phyloP scores from a whole-genome alignment of 1,284 basidiomycete genomes.

The Pisolithus thermaeus region DNA sequence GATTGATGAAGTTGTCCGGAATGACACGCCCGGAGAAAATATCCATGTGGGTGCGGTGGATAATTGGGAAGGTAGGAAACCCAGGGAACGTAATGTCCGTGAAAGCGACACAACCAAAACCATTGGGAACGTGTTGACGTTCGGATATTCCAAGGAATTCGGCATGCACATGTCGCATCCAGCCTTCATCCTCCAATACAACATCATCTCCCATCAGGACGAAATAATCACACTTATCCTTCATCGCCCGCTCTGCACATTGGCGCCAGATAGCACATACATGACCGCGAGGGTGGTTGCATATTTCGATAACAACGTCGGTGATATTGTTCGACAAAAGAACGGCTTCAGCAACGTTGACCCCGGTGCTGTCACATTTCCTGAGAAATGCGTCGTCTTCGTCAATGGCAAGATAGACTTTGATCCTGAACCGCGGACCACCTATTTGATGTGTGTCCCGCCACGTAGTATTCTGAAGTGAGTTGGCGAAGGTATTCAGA shows the following conservation, averaged over 20 bases:
- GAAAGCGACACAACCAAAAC: slow-evolving; percentile 55
- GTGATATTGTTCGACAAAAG: slow-evolving; percentile 33
- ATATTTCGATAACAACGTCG: slow-evolving; percentile 33
- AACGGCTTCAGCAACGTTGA: slow-evolving; percentile 34
- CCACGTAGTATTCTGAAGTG: slow-evolving; percentile 42
- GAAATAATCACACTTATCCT: slow-evolving; percentile 45
- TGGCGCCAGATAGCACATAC: slow-evolving; percentile 52
- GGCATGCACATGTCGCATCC: slow-evolving; percentile 40
- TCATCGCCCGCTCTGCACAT: slow-evolving; percentile 42
- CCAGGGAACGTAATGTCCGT: slow-evolving; percentile 51
- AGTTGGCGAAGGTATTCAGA: slow-evolving; percentile 38
- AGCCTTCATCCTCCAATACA: slow-evolving; percentile 41
- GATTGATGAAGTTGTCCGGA: slow-evolving; percentile 50
- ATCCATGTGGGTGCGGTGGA: slow-evolving; percentile 50
- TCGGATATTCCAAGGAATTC: slow-evolving; percentile 35
- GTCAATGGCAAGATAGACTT: slow-evolving; percentile 52
- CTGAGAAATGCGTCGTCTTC: slow-evolving; percentile 41
- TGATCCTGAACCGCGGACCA: slow-evolving; percentile 30
- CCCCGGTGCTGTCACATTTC: slow-evolving; percentile 7
- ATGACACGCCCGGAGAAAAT: slow-evolving; percentile 48
- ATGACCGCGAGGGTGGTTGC: slow-evolving; percentile 37
- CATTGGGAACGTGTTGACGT: slow-evolving; percentile 30
- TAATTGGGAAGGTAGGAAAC: slow-evolving; percentile 56
- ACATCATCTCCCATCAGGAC: slow-evolving; percentile 56
- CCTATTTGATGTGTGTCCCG: slow-evolving; percentile 34